Evolutionary conservation across 1,284 basidiomycete species (phyloP), one percentile per base, ranked within the genome.

Genomic region (Anthracocystis walkeri): DNA sequence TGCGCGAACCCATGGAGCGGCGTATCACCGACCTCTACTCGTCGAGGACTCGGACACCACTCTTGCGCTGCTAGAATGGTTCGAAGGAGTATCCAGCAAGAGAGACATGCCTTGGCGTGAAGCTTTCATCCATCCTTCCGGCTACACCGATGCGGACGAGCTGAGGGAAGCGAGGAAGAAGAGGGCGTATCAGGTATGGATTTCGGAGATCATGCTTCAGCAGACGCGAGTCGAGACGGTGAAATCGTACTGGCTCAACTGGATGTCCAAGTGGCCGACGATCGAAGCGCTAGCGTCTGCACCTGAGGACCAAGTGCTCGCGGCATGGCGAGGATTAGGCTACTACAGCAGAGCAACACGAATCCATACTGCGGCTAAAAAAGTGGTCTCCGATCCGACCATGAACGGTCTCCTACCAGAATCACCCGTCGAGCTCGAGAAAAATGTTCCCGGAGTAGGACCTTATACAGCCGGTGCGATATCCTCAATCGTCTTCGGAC

Each of bases 141-240:
- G 18, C 20, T 65, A 62, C 40, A 10, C 91, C 76, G 86, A 87
- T 7, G 14, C 42, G 5, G 86, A 86, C 8, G 83, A 90, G 71
- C 87, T 85, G 46, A 72, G 81, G 0, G 88, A 89, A 38, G 89
- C 89, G 46, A 56, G 79, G 66, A 68, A 70, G 54, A 53, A 54
- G 23, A 61, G 73, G 21, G 64, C 84, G 16, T 84, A 65, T 42
- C 69, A 93, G 91, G 92, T 93, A 12, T 93, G 92, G 91, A 88
- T 97, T 48, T 93, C 92, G 12, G 94, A 97, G 85, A 92, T 97
- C 73, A 98, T 98, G 96, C 89, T 97, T 7, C 96, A 99, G 84
- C 96, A 99, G 85, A 98, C 96, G 0, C 94, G 75, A 14, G 82
- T 83, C n/a, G 70, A 74, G 48, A 83, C 81, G 3, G 81, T 85